These are phyloP conservation scores for Teunomyces gatunensis DNA, from an alignment of 805 yeast species.

Conservation along the genomic window DNA sequence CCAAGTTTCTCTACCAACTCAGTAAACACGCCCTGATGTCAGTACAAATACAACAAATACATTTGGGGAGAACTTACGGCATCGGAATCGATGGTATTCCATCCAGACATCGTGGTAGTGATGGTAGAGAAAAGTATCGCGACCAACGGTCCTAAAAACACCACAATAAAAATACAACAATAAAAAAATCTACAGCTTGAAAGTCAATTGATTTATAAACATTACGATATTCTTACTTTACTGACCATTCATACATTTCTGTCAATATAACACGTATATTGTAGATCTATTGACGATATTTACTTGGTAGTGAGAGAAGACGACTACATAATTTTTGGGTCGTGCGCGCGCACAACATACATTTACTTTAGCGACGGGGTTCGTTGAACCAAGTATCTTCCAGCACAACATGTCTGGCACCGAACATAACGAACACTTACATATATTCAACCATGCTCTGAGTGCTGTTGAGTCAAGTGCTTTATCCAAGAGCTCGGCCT, in stretches of 20 bases:
- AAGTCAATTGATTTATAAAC: too few species aligned
- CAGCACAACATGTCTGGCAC: conserved; percentile 17
- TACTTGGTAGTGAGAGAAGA: too few species aligned
- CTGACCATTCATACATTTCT: too few species aligned
- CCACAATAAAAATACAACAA: too few species aligned
- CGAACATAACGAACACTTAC: conserved; percentile 25
- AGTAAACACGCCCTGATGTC: conserved; percentile 53
- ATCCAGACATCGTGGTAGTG: conserved; percentile 26
- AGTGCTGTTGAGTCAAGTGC: conserved; percentile 21
- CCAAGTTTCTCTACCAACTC: conserved; percentile 57
- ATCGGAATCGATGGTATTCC: conserved; percentile 68
- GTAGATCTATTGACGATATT: too few species aligned
- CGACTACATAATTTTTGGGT: neutral
- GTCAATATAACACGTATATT: too few species aligned
- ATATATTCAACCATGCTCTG: conserved; percentile 19
- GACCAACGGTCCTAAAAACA: too few species aligned
- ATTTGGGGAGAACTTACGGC: conserved; percentile 37
- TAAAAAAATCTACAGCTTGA: too few species aligned
- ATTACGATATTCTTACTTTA: too few species aligned
- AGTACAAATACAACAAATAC: neutral
- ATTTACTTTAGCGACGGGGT: too few species aligned
- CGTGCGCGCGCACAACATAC: neutral
- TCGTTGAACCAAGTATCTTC: neutral
- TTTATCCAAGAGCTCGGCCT: conserved; percentile 15
- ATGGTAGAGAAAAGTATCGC: neutral